Evolutionary conservation across 768 basidiomycete species (phyloP).

Genomic region (Russula earlei): DNA sequence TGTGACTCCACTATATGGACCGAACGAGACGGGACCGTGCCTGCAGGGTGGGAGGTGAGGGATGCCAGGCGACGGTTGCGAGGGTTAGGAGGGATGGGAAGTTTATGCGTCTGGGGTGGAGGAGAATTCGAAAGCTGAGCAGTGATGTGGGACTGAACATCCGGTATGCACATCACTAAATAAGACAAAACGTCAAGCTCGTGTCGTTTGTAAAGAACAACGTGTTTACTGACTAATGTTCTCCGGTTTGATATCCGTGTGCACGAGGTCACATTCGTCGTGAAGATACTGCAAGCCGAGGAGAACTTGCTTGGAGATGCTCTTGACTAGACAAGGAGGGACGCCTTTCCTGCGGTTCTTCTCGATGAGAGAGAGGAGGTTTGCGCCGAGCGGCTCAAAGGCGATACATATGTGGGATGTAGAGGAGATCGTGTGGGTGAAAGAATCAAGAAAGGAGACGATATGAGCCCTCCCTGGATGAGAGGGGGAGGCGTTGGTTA

Average conservation of each 20-base stretch:
- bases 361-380: conserved; percentile 63
- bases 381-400: conserved; percentile 79
- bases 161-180: conserved; percentile 75
- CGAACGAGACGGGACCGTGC: conserved; percentile 42
- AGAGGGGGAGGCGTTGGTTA: conserved; percentile 56
- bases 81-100: conserved; percentile 69
- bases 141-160: conserved; percentile 64
- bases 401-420: conserved; percentile 78
- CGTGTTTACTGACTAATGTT: conserved; percentile 67
- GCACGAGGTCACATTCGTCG: conserved; percentile 85
- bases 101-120: conserved; percentile 67
- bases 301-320: conserved; percentile 78
- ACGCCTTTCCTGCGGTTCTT: conserved; percentile 79
- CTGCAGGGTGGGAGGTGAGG: conserved; percentile 46
- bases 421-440: conserved; percentile 43
- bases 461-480: conserved; percentile 76
- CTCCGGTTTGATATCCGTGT: conserved; percentile 93
- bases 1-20: conserved; percentile 82
- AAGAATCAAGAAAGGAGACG: conserved; percentile 87
- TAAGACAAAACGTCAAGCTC: neutral
- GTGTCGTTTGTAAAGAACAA: neutral
- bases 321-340: conserved; percentile 70
- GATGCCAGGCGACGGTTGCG: conserved; percentile 49
- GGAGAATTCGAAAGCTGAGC: conserved; percentile 59
- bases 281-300: conserved; percentile 88